phyloP scores from a whole-genome alignment of 2,329 filamentous ascomycete genomes.

The Ilyonectria robusta region DNA sequence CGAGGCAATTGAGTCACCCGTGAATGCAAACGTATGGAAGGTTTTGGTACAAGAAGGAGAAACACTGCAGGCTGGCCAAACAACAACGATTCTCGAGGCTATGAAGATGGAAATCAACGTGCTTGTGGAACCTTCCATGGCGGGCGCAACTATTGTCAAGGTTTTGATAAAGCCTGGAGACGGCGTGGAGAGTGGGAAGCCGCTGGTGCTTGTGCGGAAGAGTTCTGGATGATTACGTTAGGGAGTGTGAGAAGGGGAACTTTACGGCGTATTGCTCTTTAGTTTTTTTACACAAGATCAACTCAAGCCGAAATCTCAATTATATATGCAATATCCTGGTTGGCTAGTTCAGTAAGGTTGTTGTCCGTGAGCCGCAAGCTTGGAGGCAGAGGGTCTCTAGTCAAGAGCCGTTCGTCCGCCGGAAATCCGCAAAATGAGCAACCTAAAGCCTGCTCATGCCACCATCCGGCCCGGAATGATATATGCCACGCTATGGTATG shows the following conservation, averaged over 20 bases:
- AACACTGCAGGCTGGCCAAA: slow-evolving; percentile 38
- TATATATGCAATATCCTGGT: too few species aligned
- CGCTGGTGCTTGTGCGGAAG: slow-evolving; percentile 22
- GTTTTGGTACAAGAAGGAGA: slow-evolving; percentile 61
- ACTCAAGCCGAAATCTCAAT: not conserved
- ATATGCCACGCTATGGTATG: not conserved
- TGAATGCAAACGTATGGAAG: slow-evolving; percentile 68
- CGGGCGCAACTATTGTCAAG: slow-evolving; percentile 19
- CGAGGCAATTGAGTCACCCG: slow-evolving; percentile 27
- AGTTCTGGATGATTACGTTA: not conserved
- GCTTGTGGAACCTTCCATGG: slow-evolving; percentile 19
- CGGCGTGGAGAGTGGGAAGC: slow-evolving; percentile 29
- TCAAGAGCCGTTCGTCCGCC: not conserved
- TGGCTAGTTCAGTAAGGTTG: too few species aligned
- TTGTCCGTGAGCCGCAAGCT: too few species aligned
- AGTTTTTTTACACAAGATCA: not conserved
- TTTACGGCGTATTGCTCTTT: not conserved
- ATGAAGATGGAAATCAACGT: slow-evolving; percentile 70
- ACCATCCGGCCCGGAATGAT: not conserved
- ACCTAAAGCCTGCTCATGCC: not conserved
- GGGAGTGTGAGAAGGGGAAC: not conserved
- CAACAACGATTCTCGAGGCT: slow-evolving; percentile 64
- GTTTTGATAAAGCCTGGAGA: slow-evolving; percentile 26
- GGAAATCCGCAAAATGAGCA: not conserved
- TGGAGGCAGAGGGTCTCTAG: too few species aligned